Percentiles rank a stretch among this genome's conserved stretches.
Conservation (phyloP, 768 basidiomycete genomes). For the Lentinus tigrinus region DNA sequence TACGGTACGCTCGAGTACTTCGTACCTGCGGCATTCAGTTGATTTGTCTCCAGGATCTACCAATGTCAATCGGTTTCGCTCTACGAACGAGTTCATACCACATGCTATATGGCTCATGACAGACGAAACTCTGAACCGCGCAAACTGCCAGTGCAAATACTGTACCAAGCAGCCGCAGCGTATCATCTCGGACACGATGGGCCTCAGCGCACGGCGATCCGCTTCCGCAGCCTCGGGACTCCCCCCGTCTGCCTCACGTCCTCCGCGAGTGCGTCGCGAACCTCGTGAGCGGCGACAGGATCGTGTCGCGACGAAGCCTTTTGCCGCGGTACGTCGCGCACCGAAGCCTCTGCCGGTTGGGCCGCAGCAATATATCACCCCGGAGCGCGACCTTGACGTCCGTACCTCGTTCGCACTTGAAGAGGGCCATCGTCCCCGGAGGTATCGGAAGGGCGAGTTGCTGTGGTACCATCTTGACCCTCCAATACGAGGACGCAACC, state of each 20-base stretch:
- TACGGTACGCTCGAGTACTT: constrained; percentile 47
- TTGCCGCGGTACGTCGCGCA: constrained; percentile 39
- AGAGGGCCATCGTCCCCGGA: constrained; percentile 48
- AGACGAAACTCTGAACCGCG: constrained; percentile 45
- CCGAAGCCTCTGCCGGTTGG: constrained; percentile 34
- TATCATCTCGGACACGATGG: constrained; percentile 64
- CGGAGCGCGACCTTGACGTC: constrained; percentile 65
- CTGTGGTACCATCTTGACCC: constrained; percentile 64
- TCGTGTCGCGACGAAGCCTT: constrained; percentile 30
- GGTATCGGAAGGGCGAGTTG: constrained; percentile 68
- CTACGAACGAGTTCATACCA: constrained; percentile 81
- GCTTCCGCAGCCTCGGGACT: constrained; percentile 3
- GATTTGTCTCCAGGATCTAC: constrained; percentile 36
- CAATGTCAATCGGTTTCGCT: constrained; percentile 60
- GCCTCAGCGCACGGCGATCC: constrained; percentile 37
- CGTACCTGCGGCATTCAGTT: background rate
- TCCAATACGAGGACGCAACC: constrained; percentile 43
- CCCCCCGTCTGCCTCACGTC: background rate
- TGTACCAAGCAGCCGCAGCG: constrained; percentile 69
- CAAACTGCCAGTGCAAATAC: constrained; percentile 73
- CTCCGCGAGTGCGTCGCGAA: constrained; percentile 14
- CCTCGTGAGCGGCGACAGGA: constrained; percentile 9
- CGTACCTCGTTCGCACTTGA: constrained; percentile 51
- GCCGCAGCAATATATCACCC: constrained; percentile 50
- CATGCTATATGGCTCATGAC: constrained; percentile 79